A percentile compares a stretch with the other conserved stretches of the same genome.
These are phyloP conservation scores for Umbelopsis isabellina DNA, from an alignment of 192 early-diverging fungal species.

Conservation along the genomic window DNA sequence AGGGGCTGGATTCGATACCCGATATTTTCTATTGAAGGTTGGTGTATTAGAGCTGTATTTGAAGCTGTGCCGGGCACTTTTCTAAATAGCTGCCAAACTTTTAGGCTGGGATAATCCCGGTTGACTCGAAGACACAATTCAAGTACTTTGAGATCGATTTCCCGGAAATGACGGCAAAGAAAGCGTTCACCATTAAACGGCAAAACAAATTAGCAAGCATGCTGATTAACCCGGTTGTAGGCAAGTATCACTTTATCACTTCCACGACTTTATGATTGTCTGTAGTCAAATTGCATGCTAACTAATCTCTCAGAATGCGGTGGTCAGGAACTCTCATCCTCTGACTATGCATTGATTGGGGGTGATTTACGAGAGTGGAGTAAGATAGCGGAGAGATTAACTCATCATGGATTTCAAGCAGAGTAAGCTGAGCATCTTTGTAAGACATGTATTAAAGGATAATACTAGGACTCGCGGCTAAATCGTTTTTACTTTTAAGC, in stretches of 20 bases:
- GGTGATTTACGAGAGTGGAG: constrained; percentile 81
- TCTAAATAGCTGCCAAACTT: neutral
- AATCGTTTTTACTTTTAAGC: constrained; percentile 30
- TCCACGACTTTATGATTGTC: neutral
- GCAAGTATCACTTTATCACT: neutral
- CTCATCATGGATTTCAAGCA: constrained; percentile 56
- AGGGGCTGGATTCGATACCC: constrained; percentile 93
- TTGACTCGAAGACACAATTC: neutral
- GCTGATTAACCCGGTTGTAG: constrained; percentile 27
- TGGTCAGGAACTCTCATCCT: constrained; percentile 73
- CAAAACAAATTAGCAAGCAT: constrained; percentile 42
- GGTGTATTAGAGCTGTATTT: neutral
- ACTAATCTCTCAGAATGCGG: constrained; percentile 51
- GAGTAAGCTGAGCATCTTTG: constrained; percentile 39
- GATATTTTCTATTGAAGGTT: constrained; percentile 83
- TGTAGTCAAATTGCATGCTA: neutral
- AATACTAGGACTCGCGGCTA: neutral
- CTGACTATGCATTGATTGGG: constrained; percentile 71
- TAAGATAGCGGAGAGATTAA: constrained; percentile 61
- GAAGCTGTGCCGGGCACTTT: neutral
- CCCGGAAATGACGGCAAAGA: constrained; percentile 81
- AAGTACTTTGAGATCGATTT: constrained; percentile 94
- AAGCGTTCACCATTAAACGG: constrained; percentile 66
- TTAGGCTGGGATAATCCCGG: neutral
- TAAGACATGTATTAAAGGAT: neutral